A percentile compares a stretch with the other conserved stretches of the same genome.
Conservation (phyloP, 345 rosid species). For the Barbarea vulgaris region DNA sequence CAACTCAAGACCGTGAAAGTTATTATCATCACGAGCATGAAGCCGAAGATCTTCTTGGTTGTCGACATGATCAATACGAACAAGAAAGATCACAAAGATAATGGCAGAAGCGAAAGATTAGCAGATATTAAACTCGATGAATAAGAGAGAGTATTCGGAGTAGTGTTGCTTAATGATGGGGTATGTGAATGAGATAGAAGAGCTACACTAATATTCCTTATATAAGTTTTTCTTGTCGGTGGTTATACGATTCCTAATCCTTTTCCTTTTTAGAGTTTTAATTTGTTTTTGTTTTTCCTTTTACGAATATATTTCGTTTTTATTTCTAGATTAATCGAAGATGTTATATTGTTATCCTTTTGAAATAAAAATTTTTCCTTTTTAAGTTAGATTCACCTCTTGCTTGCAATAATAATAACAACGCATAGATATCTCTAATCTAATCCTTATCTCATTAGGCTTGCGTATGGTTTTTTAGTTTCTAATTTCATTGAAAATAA, state of each 20-base stretch:
- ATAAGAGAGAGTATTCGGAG: background rate
- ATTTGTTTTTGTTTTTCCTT: too few species aligned
- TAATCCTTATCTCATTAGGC: background rate
- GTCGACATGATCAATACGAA: background rate
- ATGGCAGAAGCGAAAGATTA: background rate
- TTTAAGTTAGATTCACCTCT: too few species aligned
- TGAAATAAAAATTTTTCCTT: too few species aligned
- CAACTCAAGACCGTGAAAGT: background rate
- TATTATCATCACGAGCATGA: background rate
- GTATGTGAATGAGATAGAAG: background rate
- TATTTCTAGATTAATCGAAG: background rate
- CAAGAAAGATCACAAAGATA: background rate
- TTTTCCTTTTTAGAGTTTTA: background rate
- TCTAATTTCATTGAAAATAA: too few species aligned
- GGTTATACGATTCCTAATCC: background rate
- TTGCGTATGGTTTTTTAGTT: background rate
- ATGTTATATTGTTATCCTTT: too few species aligned
- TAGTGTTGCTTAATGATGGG: background rate
- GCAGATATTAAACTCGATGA: background rate
- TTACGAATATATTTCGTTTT: too few species aligned
- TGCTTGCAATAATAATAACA: too few species aligned
- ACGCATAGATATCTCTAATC: background rate
- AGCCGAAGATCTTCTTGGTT: background rate
- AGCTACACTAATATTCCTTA: background rate
- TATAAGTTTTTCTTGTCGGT: background rate